A percentile compares a stretch with the other conserved stretches of the same genome.
Conservation (phyloP, 768 basidiomycete species). For the Panaeolus cyanescens region DNA sequence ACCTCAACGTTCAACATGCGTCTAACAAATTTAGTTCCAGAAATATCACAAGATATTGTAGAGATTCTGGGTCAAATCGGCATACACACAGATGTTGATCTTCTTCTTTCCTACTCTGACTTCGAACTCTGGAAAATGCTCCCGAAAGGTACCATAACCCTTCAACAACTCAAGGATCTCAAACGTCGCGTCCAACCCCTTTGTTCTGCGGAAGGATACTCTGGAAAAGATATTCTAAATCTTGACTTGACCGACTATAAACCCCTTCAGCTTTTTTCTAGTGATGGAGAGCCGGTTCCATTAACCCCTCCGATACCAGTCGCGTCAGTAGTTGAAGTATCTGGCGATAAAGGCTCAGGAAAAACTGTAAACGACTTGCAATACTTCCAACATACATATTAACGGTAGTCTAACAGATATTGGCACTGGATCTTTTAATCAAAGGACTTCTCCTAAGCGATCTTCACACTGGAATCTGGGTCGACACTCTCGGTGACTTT, state of each 20-base stretch:
- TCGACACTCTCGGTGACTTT: slow-evolving; percentile 74
- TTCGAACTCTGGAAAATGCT: slow-evolving; percentile 53
- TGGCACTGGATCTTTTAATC: slow-evolving; percentile 62
- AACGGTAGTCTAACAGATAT: slow-evolving; percentile 39
- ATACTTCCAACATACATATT: not conserved
- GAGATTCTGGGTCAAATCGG: slow-evolving; percentile 45
- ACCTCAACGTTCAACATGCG: slow-evolving; percentile 34
- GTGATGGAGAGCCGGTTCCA: slow-evolving; percentile 51
- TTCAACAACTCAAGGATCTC: slow-evolving; percentile 48
- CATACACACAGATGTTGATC: slow-evolving; percentile 58
- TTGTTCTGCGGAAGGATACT: slow-evolving; percentile 45
- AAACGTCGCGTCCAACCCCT: slow-evolving; percentile 40
- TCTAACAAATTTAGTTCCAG: slow-evolving; percentile 36
- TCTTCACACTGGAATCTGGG: slow-evolving; percentile 57
- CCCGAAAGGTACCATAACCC: slow-evolving; percentile 47
- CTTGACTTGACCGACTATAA: slow-evolving; percentile 20
- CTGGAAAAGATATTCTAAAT: slow-evolving; percentile 30
- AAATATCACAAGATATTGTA: slow-evolving; percentile 46
- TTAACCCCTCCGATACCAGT: slow-evolving; percentile 53
- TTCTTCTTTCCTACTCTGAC: slow-evolving; percentile 51
- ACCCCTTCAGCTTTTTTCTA: slow-evolving; percentile 29
- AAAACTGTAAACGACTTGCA: slow-evolving; percentile 57
- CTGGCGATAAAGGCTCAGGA: slow-evolving; percentile 64
- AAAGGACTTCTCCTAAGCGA: slow-evolving; percentile 44
- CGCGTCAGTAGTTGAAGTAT: slow-evolving; percentile 63